phyloP scores from a whole-genome alignment of 768 basidiomycete species.

The Calvatia gigantea region DNA sequence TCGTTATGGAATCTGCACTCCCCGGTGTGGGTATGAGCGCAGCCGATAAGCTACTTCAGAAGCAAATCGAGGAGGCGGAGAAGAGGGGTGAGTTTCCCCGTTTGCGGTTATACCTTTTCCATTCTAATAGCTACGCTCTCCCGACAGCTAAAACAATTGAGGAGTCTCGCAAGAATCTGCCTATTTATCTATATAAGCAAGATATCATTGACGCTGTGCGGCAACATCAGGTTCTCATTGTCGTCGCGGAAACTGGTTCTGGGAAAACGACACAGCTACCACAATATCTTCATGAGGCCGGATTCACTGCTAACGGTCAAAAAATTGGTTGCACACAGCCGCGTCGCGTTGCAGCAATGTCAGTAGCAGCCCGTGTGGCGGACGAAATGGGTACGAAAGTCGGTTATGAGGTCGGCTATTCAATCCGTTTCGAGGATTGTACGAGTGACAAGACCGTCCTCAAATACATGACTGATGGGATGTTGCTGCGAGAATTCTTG shows the following conservation, averaged over 20 bases:
- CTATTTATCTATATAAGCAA: constrained; percentile 87
- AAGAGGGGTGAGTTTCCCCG: constrained; percentile 61
- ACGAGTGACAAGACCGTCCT: constrained; percentile 98
- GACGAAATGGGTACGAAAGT: constrained; percentile 98
- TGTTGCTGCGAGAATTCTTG: constrained; percentile 94
- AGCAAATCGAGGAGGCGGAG: constrained; percentile 90
- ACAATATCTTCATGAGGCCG: constrained; percentile 97
- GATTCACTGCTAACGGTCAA: constrained; percentile 82
- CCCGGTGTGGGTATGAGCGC: constrained; percentile 72
- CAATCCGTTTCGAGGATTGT: constrained; percentile 98
- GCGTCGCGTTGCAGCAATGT: constrained; percentile 98
- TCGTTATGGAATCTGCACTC: constrained; percentile 81
- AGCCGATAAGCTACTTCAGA: constrained; percentile 80
- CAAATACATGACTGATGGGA: constrained; percentile 99
- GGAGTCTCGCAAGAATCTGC: constrained; percentile 89
- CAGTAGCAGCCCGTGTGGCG: constrained; percentile 96
- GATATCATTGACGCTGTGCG: constrained; percentile 85
- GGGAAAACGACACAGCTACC: constrained; percentile 99
- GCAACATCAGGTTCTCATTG: constrained; percentile 92
- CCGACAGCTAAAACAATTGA: constrained; percentile 80
- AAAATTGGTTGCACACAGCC: constrained; percentile 98
- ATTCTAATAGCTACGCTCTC: not conserved
- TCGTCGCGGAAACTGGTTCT: constrained; percentile 97
- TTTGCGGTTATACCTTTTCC: not conserved
- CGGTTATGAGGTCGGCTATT: constrained; percentile 99